A percentile compares a stretch with the other conserved stretches of the same genome.
Conservation (phyloP, 768 basidiomycete species). For the Leccinum aurantiacum region DNA sequence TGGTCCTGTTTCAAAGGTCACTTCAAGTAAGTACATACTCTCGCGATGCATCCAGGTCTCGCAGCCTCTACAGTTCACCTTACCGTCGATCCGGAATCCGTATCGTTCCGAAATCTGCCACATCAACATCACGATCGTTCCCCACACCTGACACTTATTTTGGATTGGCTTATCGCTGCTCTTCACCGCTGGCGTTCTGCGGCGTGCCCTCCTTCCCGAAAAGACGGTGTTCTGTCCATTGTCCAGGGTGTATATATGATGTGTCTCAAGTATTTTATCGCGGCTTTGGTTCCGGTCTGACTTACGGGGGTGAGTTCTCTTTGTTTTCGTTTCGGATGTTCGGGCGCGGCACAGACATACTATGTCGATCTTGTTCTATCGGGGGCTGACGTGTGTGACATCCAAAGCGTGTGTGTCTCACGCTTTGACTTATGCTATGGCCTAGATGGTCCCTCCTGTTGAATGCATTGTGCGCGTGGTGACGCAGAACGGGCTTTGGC, state of each 20-base stretch:
- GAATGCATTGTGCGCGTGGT: neutral
- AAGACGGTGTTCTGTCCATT: slow-evolving; percentile 27
- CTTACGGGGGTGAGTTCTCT: neutral
- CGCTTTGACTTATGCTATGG: neutral
- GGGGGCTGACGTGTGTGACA: too few species aligned
- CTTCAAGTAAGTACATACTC: too few species aligned
- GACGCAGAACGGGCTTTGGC: neutral
- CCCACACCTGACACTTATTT: too few species aligned
- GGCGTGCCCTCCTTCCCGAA: too few species aligned
- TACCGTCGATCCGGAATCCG: too few species aligned
- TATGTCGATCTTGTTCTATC: neutral
- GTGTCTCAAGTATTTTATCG: slow-evolving; percentile 53
- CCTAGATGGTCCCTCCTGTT: neutral
- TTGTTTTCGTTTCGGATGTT: neutral
- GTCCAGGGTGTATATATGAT: slow-evolving; percentile 92
- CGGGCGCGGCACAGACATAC: neutral
- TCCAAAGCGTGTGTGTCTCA: neutral
- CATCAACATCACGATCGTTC: too few species aligned
- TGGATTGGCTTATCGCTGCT: too few species aligned
- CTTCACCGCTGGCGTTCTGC: too few species aligned
- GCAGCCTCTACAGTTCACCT: too few species aligned
- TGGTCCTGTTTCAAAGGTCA: neutral
- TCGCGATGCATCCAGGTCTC: too few species aligned
- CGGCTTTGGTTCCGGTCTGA: neutral
- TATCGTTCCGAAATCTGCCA: too few species aligned